phyloP scores from a whole-genome alignment of 768 basidiomycete genomes.

The Hypholoma fasciculare region DNA sequence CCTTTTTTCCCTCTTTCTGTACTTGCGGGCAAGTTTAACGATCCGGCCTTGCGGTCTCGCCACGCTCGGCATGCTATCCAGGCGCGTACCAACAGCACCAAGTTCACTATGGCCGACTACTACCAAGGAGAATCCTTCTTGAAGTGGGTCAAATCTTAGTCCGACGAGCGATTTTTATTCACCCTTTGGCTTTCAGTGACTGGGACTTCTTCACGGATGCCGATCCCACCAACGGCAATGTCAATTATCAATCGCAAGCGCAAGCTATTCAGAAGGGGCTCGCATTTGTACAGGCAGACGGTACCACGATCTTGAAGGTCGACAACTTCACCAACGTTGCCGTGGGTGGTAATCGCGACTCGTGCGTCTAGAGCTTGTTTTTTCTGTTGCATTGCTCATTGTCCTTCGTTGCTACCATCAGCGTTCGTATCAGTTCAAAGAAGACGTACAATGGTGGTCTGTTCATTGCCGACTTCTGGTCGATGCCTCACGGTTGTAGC shows the following conservation, averaged over 20 bases:
- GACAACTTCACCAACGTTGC: constrained; percentile 53
- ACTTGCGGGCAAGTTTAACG: constrained; percentile 32
- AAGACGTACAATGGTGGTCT: constrained; percentile 66
- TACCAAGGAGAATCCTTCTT: constrained; percentile 58
- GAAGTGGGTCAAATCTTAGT: constrained; percentile 38
- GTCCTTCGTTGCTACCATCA: constrained; percentile 26
- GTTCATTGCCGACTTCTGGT: constrained; percentile 71
- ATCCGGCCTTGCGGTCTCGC: constrained; percentile 16
- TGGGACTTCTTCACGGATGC: constrained; percentile 65
- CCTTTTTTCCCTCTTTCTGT: constrained; percentile 18
- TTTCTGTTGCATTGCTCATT: constrained; percentile 4
- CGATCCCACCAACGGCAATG: constrained; percentile 74
- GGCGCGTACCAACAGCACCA: constrained; percentile 19
- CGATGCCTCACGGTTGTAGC: constrained; percentile 73
- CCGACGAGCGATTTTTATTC: not conserved
- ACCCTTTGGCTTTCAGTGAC: constrained; percentile 33
- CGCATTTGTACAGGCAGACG: constrained; percentile 60
- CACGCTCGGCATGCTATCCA: constrained; percentile 22
- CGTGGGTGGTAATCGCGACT: constrained; percentile 54
- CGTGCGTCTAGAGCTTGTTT: constrained; percentile 31
- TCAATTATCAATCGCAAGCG: constrained; percentile 52
- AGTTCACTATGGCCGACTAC: constrained; percentile 31
- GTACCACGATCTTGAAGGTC: constrained; percentile 60
- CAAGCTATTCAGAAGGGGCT: constrained; percentile 54
- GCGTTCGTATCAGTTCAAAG: constrained; percentile 68